Evolutionary conservation across 2,329 filamentous ascomycete genomes (phyloP).

Genomic region (Boeremia exigua): DNA sequence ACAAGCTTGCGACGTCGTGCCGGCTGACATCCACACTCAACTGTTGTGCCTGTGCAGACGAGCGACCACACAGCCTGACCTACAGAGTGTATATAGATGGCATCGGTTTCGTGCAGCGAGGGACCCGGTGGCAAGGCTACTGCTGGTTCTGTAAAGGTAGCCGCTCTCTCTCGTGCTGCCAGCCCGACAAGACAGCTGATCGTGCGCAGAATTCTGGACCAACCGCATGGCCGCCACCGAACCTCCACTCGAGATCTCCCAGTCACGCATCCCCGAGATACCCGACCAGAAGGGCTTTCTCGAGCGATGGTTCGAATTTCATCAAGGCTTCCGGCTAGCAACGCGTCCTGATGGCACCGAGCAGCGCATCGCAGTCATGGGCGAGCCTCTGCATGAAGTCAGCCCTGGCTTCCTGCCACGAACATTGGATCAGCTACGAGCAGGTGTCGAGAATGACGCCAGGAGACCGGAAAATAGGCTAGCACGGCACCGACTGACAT

Average conservation of each 20-base stretch:
- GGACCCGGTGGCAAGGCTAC: slow-evolving; percentile 58
- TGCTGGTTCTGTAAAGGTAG: slow-evolving; percentile 59
- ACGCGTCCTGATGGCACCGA: slow-evolving; percentile 52
- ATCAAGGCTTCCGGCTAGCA: slow-evolving; percentile 54
- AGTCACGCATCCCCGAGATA: slow-evolving; percentile 55
- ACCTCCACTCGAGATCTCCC: slow-evolving; percentile 48
- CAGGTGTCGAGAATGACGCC: slow-evolving; percentile 37
- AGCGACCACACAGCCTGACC: slow-evolving; percentile 49
- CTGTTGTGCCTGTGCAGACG: slow-evolving; percentile 52
- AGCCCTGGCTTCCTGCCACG: slow-evolving; percentile 55
- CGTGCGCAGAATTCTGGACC: slow-evolving; percentile 54
- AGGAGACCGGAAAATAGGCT: slow-evolving; percentile 40
- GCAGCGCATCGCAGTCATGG: slow-evolving; percentile 53
- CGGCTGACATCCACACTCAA: slow-evolving; percentile 48
- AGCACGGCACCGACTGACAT: slow-evolving; percentile 26
- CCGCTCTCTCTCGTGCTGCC: neutral
- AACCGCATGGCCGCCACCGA: slow-evolving; percentile 53
- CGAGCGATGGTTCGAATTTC: slow-evolving; percentile 57
- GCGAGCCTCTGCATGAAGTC: slow-evolving; percentile 56
- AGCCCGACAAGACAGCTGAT: slow-evolving; percentile 9
- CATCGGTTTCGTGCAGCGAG: slow-evolving; percentile 56
- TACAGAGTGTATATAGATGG: slow-evolving; percentile 59
- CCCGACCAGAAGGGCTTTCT: slow-evolving; percentile 57
- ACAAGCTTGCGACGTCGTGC: slow-evolving; percentile 53
- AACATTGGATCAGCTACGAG: slow-evolving; percentile 54